Evolutionary conservation across 805 yeast species (phyloP).

Genomic region (Spencermartinsiella europaea): DNA sequence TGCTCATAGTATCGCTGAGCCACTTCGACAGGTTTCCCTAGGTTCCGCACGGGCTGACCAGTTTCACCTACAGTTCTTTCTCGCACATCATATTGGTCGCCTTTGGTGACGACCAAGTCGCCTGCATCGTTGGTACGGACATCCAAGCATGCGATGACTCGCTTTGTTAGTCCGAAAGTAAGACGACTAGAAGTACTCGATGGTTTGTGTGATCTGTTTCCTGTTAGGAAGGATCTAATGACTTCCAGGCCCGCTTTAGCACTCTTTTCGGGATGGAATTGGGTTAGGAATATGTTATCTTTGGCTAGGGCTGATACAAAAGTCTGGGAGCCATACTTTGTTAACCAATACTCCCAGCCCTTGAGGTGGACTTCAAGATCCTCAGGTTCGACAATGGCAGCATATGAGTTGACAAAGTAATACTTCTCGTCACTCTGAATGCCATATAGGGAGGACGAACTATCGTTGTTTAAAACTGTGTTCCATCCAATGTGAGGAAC

Average conservation of each 20-base stretch:
- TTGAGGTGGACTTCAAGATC: constrained; percentile 24
- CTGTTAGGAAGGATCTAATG: constrained; percentile 63
- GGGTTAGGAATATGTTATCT: constrained; percentile 87
- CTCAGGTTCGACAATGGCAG: constrained; percentile 46
- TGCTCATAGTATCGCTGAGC: constrained; percentile 87
- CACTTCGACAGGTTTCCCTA: constrained; percentile 94
- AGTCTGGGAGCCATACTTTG: constrained; percentile 69
- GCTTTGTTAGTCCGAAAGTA: constrained; percentile 63
- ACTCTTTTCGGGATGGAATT: constrained; percentile 98
- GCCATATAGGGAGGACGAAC: constrained; percentile 44
- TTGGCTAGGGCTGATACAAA: constrained; percentile 79
- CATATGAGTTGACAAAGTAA: constrained; percentile 94
- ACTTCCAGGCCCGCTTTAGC: constrained; percentile 84
- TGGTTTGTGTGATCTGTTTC: constrained; percentile 30
- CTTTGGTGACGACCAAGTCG: constrained; percentile 95
- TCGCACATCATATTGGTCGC: constrained; percentile 97
- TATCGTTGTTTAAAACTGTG: constrained; percentile 27
- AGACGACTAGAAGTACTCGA: neutral
- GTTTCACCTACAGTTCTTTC: constrained; percentile 45
- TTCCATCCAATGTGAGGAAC: constrained; percentile 99
- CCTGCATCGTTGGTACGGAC: constrained; percentile 95
- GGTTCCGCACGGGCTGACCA: constrained; percentile 69
- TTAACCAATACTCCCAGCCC: constrained; percentile 70
- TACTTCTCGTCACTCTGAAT: constrained; percentile 65
- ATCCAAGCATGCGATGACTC: constrained; percentile 94